Percentiles rank a stretch among this genome's conserved stretches.
Evolutionary conservation across 1,284 basidiomycete species (phyloP).

Genomic region (Fomitopsis betulina): DNA sequence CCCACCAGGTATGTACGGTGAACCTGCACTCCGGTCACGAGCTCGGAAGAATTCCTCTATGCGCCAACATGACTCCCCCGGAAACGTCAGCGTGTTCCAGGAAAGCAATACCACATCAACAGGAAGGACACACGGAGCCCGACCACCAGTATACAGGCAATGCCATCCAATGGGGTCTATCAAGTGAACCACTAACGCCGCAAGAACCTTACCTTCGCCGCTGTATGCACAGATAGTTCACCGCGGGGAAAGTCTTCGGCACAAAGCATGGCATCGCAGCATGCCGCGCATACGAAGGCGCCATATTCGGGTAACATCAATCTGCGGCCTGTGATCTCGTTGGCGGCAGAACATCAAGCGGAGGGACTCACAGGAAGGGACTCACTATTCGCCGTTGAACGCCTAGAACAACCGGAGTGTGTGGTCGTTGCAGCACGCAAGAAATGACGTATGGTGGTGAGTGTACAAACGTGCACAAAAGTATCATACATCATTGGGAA

Average conservation of each 20-base stretch:
- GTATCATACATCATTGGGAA: not conserved
- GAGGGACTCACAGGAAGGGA: not conserved
- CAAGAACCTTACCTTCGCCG: not conserved
- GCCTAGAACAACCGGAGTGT: not conserved
- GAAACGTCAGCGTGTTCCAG: no score
- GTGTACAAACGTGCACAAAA: not conserved
- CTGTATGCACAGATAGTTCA: not conserved
- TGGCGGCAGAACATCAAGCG: not conserved
- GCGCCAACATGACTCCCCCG: no score
- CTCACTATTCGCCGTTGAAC: not conserved
- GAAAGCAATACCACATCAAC: no score
- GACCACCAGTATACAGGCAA: not conserved
- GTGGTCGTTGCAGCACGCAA: not conserved
- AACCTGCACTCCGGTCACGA: no score
- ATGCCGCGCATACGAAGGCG: not conserved
- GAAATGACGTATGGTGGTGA: not conserved
- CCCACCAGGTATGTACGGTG: no score
- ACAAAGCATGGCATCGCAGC: not conserved
- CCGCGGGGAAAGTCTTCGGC: not conserved
- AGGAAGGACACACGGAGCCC: no score
- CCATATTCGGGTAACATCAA: not conserved
- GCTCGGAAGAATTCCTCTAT: no score
- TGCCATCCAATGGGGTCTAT: no score
- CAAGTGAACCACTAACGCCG: not conserved
- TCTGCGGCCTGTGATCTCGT: not conserved